Base-by-base conservation (phyloP, 2,329 filamentous ascomycete genomes). In the Arthrobotrys sinensis region DNA sequence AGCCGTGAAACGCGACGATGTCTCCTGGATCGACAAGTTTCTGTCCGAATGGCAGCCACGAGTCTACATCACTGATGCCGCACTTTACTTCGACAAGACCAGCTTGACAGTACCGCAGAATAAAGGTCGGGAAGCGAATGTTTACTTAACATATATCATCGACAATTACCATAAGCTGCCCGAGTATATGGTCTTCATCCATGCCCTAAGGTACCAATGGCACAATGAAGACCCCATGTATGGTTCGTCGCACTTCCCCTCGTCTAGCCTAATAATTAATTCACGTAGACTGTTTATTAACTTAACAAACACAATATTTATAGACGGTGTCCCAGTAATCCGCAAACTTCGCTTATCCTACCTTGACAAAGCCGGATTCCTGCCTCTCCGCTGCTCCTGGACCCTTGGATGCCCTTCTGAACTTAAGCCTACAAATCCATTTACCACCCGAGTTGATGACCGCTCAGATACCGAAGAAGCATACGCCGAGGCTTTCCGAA, bases 61-160 rank as follows among this genome's bases (percentile, higher is more conserved):
- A 11, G 64, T 79, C 46, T 79, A 72, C 50, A 83, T 80, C 16
- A 82, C 67, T 48, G 69, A 79, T 34, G 75, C 75, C 12, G 60
- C 62, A 2, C 60, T 66, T 4, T 78, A 78, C 45, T 63, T 55
- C 46, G 75, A 78, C 62, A 68, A 50, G 28, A 40, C 32, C 28
- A 73, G 68, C 40, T 50, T 79, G 52, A 73, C 70, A 7, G 69
- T 75, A 8, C 63, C 76, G 8, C 48, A 46, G 50, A 79, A 90
- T 80, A 89, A 90, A 82, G 89, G 89, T 50, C 87, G 89, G 81
- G 89, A 91, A 83, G 88, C 88, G 24, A 90, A 90, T 86, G 86
- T 86, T 19, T 91, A 91, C 82, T 84, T 91, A 62, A 88, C 88
- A 50, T 90, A 89, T 83, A 88, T 91, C 78, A 89, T 91, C 82